Conservation (phyloP, 1,284 basidiomycete species). For the Ustilago bromivora region DNA sequence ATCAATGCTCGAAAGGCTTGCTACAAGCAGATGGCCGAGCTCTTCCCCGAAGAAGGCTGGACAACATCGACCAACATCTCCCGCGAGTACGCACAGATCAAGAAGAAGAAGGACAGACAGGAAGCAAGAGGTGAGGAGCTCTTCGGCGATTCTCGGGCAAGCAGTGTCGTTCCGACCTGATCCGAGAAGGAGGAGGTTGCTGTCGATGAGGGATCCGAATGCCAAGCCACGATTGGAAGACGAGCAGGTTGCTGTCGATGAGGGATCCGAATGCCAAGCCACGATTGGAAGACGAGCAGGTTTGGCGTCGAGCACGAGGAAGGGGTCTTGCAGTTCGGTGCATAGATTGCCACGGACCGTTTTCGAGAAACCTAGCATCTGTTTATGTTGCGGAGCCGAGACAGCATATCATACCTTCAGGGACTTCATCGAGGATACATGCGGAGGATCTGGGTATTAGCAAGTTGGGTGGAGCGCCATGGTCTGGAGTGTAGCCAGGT, state of each 20-base stretch:
- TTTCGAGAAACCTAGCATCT: slow-evolving; percentile 4
- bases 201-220: neutral
- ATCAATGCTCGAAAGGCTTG: slow-evolving; percentile 65
- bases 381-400: slow-evolving; percentile 10
- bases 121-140: slow-evolving; percentile 50
- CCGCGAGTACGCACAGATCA: slow-evolving; percentile 56
- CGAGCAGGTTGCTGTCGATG: neutral
- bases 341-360: neutral
- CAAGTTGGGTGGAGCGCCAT: neutral
- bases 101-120: slow-evolving; percentile 59
- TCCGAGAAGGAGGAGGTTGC: neutral
- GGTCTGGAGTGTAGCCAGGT: neutral
- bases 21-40: slow-evolving; percentile 64
- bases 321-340: neutral
- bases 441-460: slow-evolving; percentile 2
- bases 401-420: neutral
- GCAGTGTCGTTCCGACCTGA: slow-evolving; percentile 37
- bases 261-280: slow-evolving; percentile 12
- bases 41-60: slow-evolving; percentile 64
- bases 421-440: neutral
- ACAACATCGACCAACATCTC: slow-evolving; percentile 65
- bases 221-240: slow-evolving; percentile 32
- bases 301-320: neutral
- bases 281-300: slow-evolving; percentile 20
- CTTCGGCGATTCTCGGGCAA: slow-evolving; percentile 43